Evolutionary conservation across 345 rosid genomes (phyloP).

Genomic region (Populus ilicifolia): DNA sequence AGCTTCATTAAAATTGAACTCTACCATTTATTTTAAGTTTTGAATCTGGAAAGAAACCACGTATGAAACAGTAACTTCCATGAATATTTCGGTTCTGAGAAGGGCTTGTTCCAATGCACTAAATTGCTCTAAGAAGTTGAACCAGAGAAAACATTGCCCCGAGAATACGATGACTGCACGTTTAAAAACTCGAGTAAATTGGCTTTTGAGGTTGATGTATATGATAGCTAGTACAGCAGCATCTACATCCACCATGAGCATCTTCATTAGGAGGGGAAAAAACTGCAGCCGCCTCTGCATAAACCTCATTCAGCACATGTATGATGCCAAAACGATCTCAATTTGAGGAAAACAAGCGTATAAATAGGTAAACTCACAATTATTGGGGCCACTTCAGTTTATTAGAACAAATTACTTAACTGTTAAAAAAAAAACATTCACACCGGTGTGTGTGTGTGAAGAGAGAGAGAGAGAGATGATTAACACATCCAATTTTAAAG

Average conservation of each 20-base stretch:
- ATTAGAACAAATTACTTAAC: neutral
- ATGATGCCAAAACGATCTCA: neutral
- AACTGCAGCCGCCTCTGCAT: neutral
- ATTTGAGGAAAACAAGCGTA: neutral
- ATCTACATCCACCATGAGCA: too few species aligned
- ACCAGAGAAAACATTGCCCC: neutral
- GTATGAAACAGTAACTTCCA: too few species aligned
- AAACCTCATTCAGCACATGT: neutral
- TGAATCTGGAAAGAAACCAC: too few species aligned
- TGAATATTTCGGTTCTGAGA: too few species aligned
- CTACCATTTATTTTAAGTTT: too few species aligned
- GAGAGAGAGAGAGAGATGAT: too few species aligned
- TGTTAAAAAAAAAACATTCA: too few species aligned
- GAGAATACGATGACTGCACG: neutral
- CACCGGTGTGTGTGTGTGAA: fast-evolving
- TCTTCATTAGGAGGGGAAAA: too few species aligned
- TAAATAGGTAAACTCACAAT: neutral
- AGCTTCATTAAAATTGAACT: too few species aligned
- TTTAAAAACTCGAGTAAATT: too few species aligned
- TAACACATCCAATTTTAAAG: neutral
- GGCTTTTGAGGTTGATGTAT: too few species aligned
- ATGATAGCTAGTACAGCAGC: too few species aligned
- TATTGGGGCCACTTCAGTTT: neutral
- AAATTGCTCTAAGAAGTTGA: neutral
- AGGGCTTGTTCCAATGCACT: neutral